Percentiles rank a stretch among this genome's conserved stretches.
Conservation (phyloP, 768 basidiomycete genomes). For the Mycena vulgaris region DNA sequence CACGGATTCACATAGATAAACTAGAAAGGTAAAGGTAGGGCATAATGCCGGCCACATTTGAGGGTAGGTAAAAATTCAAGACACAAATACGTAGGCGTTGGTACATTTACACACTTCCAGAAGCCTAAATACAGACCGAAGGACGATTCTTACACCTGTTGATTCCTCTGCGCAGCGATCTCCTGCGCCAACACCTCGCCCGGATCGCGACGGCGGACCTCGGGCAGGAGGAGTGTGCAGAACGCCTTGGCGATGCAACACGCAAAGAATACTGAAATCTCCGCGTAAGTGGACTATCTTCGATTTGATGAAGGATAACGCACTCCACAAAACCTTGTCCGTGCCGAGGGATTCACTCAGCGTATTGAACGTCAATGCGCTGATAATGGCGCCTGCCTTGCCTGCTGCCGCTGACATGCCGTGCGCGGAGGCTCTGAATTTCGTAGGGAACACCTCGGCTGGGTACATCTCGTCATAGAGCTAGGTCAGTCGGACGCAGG, state of each 20-base stretch:
- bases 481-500: neutral
- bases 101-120: no score
- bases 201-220: constrained; percentile 64
- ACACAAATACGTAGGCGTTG: no score
- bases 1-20: no score
- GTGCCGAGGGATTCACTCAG: constrained; percentile 75
- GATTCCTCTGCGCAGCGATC: constrained; percentile 32
- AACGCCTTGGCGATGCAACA: constrained; percentile 72
- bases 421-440: constrained; percentile 80
- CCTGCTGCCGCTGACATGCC: constrained; percentile 82
- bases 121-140: no score
- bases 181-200: constrained; percentile 61
- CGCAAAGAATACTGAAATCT: constrained; percentile 72
- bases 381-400: constrained; percentile 84
- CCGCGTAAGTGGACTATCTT: no score
- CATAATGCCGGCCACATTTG: no score
- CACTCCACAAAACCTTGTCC: constrained; percentile 80
- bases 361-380: constrained; percentile 80
- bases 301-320: constrained; percentile 44
- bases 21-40: no score
- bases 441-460: constrained; percentile 85
- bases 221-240: constrained; percentile 62
- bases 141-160: no score
- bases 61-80: no score
- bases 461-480: constrained; percentile 69